phyloP scores from a whole-genome alignment of 2,329 filamentous ascomycete genomes.

The Ceratocystis smalleyi region DNA sequence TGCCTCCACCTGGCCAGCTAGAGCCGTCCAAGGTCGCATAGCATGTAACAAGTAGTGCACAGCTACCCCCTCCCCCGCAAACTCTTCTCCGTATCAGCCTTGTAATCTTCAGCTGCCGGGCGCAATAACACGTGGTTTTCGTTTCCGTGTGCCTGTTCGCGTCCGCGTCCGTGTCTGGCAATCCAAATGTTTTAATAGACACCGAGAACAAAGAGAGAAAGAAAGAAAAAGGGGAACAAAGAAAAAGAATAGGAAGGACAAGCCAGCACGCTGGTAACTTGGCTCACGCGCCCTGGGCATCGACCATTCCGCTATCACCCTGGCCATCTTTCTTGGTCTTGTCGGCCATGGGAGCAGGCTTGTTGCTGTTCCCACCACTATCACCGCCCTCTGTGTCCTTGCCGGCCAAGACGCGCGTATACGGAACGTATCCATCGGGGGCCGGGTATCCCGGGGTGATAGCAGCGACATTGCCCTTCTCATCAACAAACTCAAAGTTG shows the following conservation, averaged over 20 bases:
- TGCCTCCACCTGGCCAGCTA: not conserved
- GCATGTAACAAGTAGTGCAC: no score
- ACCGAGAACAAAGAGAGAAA: not conserved
- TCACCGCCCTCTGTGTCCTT: conserved; percentile 34
- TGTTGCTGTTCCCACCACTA: conserved; percentile 6
- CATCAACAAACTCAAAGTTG: conserved; percentile 95
- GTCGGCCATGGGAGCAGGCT: not conserved
- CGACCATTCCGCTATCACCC: conserved; percentile 29
- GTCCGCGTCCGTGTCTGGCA: no score
- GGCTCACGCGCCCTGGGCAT: conserved; percentile 7
- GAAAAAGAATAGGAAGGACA: not conserved
- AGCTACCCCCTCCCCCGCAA: not conserved
- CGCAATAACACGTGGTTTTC: no score
- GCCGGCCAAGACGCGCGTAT: conserved; percentile 50
- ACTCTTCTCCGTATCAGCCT: no score
- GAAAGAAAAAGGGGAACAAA: not conserved
- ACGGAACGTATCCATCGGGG: conserved; percentile 43
- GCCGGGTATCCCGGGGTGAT: conserved; percentile 54
- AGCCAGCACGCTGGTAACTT: no score
- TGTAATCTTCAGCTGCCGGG: no score
- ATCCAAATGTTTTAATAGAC: no score
- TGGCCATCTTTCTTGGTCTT: conserved; percentile 18
- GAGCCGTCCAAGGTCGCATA: no score
- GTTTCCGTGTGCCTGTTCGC: no score
- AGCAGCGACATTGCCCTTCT: conserved; percentile 74